phyloP scores from a whole-genome alignment of 768 basidiomycete genomes.

The Pleurotus citrinopileatus region DNA sequence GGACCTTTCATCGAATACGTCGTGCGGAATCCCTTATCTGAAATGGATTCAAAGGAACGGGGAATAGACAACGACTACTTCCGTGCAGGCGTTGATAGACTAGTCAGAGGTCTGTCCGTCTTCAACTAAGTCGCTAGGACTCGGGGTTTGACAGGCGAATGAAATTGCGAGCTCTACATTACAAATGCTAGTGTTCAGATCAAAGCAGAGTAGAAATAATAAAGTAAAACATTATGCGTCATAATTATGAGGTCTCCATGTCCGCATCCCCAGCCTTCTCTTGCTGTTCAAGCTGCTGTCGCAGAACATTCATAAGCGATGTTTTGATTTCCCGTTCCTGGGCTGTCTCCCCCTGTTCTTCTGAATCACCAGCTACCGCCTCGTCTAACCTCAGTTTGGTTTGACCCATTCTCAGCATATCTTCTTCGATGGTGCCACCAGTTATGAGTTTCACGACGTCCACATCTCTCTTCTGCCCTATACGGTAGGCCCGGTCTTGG shows the following conservation, averaged over 20 bases:
- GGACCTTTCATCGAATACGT: conserved; percentile 94
- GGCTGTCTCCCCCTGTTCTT: conserved; percentile 58
- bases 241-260: conserved; percentile 4
- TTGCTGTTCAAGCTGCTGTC: conserved; percentile 75
- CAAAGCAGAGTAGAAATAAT: conserved; percentile 4
- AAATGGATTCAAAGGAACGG: conserved; percentile 76
- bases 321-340: conserved; percentile 83
- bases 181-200: conserved; percentile 13
- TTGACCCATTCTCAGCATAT: conserved; percentile 86
- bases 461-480: conserved; percentile 92
- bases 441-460: conserved; percentile 94
- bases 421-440: conserved; percentile 91
- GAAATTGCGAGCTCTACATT: conserved; percentile 12
- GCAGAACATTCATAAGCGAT: conserved; percentile 78
- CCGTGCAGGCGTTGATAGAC: conserved; percentile 72
- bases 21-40: conserved; percentile 85
- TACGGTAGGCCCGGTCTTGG: conserved; percentile 95
- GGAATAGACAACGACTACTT: conserved; percentile 96
- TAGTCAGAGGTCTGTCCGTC: conserved; percentile 58
- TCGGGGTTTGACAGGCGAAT: conserved; percentile 13
- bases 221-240: conserved; percentile 8
- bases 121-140: conserved; percentile 28
- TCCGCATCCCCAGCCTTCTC: conserved; percentile 25
- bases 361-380: conserved; percentile 83
- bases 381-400: conserved; percentile 92